Percentiles rank a stretch among this genome's conserved stretches.
phyloP scores from a whole-genome alignment of 768 basidiomycete genomes.

The Boletellus ananiceps region DNA sequence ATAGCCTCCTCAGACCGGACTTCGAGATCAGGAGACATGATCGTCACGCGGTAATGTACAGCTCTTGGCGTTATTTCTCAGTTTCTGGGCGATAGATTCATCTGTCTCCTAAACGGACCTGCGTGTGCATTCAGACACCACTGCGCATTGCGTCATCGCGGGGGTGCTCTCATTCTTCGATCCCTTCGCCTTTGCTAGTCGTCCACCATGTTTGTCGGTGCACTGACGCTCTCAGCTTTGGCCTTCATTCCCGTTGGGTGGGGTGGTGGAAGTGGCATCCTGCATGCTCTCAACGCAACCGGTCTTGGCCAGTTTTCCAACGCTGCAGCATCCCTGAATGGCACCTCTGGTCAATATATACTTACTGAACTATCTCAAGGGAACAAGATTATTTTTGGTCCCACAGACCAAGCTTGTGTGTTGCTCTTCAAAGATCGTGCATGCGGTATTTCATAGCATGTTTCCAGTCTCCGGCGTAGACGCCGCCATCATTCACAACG shows the following conservation, averaged over 20 bases:
- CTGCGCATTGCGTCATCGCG: slow-evolving; percentile 31
- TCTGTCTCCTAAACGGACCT: no score
- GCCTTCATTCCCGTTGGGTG: slow-evolving; percentile 25
- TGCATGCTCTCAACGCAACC: slow-evolving; percentile 34
- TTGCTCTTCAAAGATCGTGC: background rate
- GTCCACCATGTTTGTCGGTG: slow-evolving; percentile 18
- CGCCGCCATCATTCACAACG: slow-evolving; percentile 24
- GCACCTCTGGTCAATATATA: slow-evolving; percentile 42
- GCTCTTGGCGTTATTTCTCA: background rate
- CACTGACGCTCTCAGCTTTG: slow-evolving; percentile 8
- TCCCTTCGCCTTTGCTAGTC: background rate
- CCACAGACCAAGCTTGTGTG: slow-evolving; percentile 52
- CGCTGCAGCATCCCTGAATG: slow-evolving; percentile 39
- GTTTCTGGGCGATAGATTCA: background rate
- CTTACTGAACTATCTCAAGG: slow-evolving; percentile 41
- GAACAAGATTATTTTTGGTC: slow-evolving; percentile 53
- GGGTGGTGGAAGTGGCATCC: slow-evolving; percentile 31
- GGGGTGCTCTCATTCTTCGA: background rate
- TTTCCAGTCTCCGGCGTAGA: slow-evolving; percentile 5
- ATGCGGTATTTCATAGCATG: background rate
- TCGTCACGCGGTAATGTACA: no score
- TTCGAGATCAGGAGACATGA: no score
- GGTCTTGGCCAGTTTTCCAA: slow-evolving; percentile 43
- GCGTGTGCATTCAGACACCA: background rate
- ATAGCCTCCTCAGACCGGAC: no score